These are phyloP conservation scores for Bruguiera sexangula DNA, from an alignment of 345 rosid species.

Conservation along the genomic window DNA sequence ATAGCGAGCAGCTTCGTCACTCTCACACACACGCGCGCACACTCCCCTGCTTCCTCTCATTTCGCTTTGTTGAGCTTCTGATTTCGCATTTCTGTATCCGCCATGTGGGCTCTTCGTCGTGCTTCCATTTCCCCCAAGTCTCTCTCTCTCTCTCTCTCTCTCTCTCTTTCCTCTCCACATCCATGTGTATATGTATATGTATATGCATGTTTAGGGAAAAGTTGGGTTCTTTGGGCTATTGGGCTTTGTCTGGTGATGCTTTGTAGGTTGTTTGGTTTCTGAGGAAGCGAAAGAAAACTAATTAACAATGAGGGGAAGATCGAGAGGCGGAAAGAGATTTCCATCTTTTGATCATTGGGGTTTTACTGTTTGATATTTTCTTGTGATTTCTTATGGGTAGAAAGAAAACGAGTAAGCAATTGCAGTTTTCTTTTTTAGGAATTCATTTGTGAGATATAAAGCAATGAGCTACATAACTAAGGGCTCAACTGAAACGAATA, in stretches of 20 bases:
- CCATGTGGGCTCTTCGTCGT: neutral
- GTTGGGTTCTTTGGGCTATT: too few relatives aligned
- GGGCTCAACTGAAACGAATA: too few relatives aligned
- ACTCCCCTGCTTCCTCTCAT: neutral
- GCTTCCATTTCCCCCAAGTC: neutral
- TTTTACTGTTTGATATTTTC: neutral
- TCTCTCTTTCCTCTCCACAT: neutral
- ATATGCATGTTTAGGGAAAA: too few relatives aligned
- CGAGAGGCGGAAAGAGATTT: too few relatives aligned
- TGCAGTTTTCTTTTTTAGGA: neutral
- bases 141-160: neutral
- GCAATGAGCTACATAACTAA: too few relatives aligned
- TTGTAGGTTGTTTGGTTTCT: neutral
- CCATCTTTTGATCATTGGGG: too few relatives aligned
- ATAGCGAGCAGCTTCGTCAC: neutral
- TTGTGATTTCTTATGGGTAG: neutral
- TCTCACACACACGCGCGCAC: neutral
- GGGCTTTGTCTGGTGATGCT: too few relatives aligned
- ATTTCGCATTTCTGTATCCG: neutral
- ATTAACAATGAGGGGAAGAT: neutral
- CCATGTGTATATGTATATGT: too few relatives aligned
- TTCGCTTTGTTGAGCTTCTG: neutral
- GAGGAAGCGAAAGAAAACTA: neutral
- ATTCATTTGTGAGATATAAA: too few relatives aligned
- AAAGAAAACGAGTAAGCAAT: neutral